phyloP scores from a whole-genome alignment of 257 asterid genomes.

The Ballota nigra region DNA sequence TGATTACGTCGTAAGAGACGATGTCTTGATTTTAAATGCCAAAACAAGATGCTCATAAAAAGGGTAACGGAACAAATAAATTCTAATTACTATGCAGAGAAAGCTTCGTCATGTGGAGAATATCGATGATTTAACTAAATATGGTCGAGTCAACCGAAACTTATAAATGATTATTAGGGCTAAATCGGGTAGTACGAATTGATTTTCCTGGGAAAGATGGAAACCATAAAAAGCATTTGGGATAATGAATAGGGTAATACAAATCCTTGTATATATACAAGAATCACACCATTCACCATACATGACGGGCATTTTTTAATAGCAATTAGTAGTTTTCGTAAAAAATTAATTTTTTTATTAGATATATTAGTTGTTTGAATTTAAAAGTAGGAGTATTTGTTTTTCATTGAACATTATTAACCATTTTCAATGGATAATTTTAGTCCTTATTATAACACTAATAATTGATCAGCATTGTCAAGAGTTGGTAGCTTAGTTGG shows the following conservation, averaged over 20 bases:
- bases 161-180: slow-evolving; percentile 18
- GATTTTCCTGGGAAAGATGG: slow-evolving; percentile 25
- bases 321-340: no score
- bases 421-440: no score
- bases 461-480: no score
- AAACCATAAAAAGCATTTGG: slow-evolving; percentile 12
- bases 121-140: slow-evolving; percentile 15
- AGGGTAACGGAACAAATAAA: background rate
- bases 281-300: no score
- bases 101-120: slow-evolving; percentile 12
- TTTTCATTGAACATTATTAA: no score
- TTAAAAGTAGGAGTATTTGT: no score
- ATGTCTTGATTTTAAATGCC: slow-evolving; percentile 15
- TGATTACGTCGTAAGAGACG: background rate
- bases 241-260: slow-evolving; percentile 11
- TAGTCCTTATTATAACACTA: no score
- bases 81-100: background rate
- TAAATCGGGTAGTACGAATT: slow-evolving; percentile 7
- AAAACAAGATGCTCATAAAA: background rate
- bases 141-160: slow-evolving; percentile 11
- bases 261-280: no score
- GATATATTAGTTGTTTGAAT: no score
- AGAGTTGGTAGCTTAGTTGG: no score
- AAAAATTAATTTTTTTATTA: no score
- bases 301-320: no score